phyloP scores from a whole-genome alignment of 1,284 basidiomycete genomes.

The Austropuccinia psidii region DNA sequence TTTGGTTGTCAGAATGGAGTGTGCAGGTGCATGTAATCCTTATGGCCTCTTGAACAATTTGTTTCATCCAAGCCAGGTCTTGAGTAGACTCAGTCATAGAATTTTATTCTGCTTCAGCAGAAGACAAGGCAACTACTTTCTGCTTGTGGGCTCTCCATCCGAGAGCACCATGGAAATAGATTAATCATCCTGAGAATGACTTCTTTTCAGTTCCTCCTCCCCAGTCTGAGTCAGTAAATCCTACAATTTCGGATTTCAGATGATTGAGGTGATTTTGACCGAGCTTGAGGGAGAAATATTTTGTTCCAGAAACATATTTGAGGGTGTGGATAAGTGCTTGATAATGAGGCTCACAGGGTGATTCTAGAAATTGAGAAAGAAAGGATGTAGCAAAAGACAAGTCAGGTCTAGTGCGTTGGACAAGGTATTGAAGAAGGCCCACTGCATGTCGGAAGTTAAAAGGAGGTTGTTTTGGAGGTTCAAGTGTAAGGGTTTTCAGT shows the following conservation, averaged over 20 bases:
- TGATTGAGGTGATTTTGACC: background rate
- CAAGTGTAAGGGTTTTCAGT: background rate
- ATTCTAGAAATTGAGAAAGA: background rate
- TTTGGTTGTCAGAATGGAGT: background rate
- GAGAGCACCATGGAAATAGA: background rate
- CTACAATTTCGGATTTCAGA: background rate
- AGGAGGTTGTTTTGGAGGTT: background rate
- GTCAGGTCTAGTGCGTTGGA: background rate
- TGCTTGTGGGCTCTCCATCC: background rate
- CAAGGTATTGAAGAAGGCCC: background rate
- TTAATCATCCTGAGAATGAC: background rate
- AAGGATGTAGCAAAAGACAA: background rate
- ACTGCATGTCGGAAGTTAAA: background rate
- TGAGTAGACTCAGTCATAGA: background rate
- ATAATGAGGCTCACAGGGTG: background rate
- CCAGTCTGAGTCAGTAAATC: background rate
- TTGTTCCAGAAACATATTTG: background rate
- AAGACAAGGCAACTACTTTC: background rate
- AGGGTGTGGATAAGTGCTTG: background rate
- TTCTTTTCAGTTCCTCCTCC: background rate
- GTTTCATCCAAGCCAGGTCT: background rate
- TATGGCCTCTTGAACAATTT: background rate
- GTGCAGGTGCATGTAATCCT: background rate
- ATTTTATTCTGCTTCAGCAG: background rate
- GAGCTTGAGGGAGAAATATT: background rate